phyloP scores from a whole-genome alignment of 2,329 filamentous ascomycete species.

The Pyrenophora tritici-repentis region DNA sequence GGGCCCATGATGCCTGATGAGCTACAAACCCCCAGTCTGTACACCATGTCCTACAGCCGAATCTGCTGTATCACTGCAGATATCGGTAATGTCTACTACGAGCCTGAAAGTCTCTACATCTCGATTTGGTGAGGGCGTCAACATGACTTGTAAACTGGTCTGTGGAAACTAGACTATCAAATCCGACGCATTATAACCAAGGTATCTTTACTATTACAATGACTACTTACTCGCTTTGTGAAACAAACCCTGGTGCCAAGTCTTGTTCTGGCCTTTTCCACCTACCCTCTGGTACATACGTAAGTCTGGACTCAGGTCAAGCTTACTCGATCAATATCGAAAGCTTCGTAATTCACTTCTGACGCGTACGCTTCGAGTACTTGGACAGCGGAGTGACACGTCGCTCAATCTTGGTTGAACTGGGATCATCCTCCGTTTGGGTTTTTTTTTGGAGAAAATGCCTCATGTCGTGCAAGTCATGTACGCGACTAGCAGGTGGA shows the following conservation, averaged over 20 bases:
- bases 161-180: not conserved
- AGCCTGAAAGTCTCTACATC: constrained; percentile 27
- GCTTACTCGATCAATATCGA: constrained; percentile 26
- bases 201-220: constrained; percentile 1
- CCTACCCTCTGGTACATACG: constrained; percentile 23
- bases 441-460: constrained; percentile 51
- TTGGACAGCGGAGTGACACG: constrained; percentile 55
- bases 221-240: constrained; percentile 59
- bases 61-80: too few species aligned
- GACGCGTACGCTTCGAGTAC: constrained; percentile 46
- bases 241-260: constrained; percentile 59
- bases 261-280: constrained; percentile 58
- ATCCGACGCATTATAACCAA: not conserved
- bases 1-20: too few species aligned
- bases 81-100: constrained; percentile 3
- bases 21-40: not conserved
- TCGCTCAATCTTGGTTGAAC: constrained; percentile 62
- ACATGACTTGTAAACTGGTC: constrained; percentile 35
- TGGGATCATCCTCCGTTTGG: constrained; percentile 52
- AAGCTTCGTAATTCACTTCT: not conserved
- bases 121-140: constrained; percentile 27
- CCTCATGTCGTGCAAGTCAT: constrained; percentile 54
- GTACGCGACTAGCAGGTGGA: constrained; percentile 19
- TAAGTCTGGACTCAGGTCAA: constrained; percentile 24
- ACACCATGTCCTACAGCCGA: too few species aligned